A percentile compares a stretch with the other conserved stretches of the same genome.
Conservation (phyloP, 805 yeast species). For the Hanseniaspora meyeri region DNA sequence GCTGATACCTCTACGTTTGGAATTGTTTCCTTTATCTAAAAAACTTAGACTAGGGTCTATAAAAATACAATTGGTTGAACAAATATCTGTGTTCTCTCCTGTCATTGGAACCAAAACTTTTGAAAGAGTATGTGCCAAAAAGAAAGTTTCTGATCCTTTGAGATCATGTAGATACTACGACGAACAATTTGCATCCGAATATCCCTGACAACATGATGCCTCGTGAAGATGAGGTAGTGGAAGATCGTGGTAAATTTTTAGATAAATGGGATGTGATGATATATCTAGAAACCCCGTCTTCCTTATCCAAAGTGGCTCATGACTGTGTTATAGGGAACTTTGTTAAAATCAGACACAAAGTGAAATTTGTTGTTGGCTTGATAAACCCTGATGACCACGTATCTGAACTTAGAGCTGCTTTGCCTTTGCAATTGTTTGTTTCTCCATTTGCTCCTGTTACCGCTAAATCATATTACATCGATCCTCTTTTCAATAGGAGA, state of each 20-base stretch:
- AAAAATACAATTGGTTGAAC: slow-evolving; percentile 55
- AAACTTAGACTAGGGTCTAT: slow-evolving; percentile 71
- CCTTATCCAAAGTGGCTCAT: slow-evolving; percentile 66
- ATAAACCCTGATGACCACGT: slow-evolving; percentile 84
- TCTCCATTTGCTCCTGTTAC: slow-evolving; percentile 71
- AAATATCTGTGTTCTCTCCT: slow-evolving; percentile 47
- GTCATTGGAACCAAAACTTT: slow-evolving; percentile 45
- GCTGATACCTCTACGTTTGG: slow-evolving; percentile 51
- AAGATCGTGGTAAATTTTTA: slow-evolving; percentile 26
- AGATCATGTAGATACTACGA: slow-evolving; percentile 27
- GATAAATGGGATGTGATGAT: slow-evolving; percentile 69
- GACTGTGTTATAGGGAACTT: slow-evolving; percentile 63
- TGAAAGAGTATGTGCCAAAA: slow-evolving; percentile 51
- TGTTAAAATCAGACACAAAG: slow-evolving; percentile 76
- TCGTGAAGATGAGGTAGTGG: slow-evolving; percentile 15
- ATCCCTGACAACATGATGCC: slow-evolving; percentile 21
- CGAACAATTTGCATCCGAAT: slow-evolving; percentile 25
- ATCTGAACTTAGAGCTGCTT: slow-evolving; percentile 80
- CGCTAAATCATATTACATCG: slow-evolving; percentile 29
- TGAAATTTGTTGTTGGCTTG: slow-evolving; percentile 67
- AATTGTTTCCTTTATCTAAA: slow-evolving; percentile 67
- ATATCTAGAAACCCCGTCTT: slow-evolving; percentile 53
- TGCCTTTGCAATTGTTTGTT: slow-evolving; percentile 67
- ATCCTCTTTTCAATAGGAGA: slow-evolving; percentile 11
- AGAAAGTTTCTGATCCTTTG: slow-evolving; percentile 32